These are phyloP conservation scores for Rosa chinensis DNA, from an alignment of 306 rosid species.

Conservation along the genomic window DNA sequence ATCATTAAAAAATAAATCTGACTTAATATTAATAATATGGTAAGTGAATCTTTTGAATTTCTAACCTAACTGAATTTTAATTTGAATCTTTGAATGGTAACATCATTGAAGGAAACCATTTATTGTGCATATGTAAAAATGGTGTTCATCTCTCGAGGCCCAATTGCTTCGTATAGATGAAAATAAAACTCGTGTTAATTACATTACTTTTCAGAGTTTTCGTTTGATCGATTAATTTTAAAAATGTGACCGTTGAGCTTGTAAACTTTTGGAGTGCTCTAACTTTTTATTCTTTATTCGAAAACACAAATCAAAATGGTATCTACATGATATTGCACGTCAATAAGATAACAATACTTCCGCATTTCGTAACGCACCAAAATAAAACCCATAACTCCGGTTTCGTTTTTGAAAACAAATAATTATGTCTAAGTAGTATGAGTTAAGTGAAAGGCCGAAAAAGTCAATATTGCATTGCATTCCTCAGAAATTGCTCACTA, in stretches of 20 bases:
- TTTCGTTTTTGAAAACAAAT: not conserved
- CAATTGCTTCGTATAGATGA: not conserved
- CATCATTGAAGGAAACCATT: not conserved
- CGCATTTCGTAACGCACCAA: not conserved
- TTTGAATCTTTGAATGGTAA: not conserved
- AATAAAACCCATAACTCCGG: not conserved
- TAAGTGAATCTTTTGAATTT: not conserved
- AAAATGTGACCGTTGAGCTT: not conserved
- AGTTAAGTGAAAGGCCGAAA: not conserved
- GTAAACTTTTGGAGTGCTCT: fast-evolving
- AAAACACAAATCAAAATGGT: not conserved
- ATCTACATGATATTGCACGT: not conserved
- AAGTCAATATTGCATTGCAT: slow-evolving; percentile 18
- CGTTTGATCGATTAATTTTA: fast-evolving
- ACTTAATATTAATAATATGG: not conserved
- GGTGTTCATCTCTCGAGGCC: not conserved
- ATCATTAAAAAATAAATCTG: not conserved
- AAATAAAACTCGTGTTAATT: not conserved
- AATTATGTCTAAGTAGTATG: not conserved
- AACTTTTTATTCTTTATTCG: not conserved
- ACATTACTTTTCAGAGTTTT: not conserved
- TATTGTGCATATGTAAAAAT: not conserved
- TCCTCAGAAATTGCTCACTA: slow-evolving; percentile 6
- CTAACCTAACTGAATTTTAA: not conserved
- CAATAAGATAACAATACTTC: not conserved